phyloP scores from a whole-genome alignment of 2,329 filamentous ascomycete genomes.

The Lachnellula arida region DNA sequence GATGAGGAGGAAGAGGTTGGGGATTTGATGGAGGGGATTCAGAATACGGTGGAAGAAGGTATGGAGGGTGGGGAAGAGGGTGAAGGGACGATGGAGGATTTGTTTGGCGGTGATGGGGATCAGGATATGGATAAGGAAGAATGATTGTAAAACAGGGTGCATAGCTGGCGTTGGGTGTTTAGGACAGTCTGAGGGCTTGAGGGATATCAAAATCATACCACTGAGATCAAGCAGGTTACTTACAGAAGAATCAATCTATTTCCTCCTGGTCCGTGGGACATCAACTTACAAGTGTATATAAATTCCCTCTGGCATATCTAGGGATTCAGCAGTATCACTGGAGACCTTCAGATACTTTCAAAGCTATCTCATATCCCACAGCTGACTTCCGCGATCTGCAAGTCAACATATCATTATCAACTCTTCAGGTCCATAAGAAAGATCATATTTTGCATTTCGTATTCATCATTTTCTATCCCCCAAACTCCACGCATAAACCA shows the following conservation, averaged over 20 bases:
- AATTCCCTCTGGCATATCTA: background rate
- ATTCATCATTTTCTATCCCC: too few relatives aligned
- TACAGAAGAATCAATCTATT: background rate
- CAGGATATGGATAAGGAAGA: slow-evolving; percentile 36
- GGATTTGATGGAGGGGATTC: slow-evolving; percentile 37
- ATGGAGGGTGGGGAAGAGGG: slow-evolving; percentile 37
- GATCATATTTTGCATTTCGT: too few relatives aligned
- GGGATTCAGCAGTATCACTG: too few relatives aligned
- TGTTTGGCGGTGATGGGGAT: slow-evolving; percentile 37
- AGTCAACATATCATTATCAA: too few relatives aligned
- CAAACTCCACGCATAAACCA: too few relatives aligned
- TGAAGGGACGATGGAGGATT: slow-evolving; percentile 39
- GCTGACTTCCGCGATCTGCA: background rate
- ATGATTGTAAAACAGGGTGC: slow-evolving; percentile 24
- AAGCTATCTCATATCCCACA: background rate
- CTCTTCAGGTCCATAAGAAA: too few relatives aligned
- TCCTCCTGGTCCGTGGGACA: background rate
- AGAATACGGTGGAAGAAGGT: slow-evolving; percentile 34
- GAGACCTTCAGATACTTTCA: background rate
- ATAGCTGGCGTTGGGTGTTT: slow-evolving; percentile 13
- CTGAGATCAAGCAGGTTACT: background rate
- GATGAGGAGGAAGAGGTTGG: slow-evolving; percentile 38
- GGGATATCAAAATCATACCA: background rate
- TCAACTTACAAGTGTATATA: background rate
- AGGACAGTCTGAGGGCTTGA: background rate